Evolutionary conservation across 257 asterid species (phyloP).

Genomic region (Haberlea rhodopensis): DNA sequence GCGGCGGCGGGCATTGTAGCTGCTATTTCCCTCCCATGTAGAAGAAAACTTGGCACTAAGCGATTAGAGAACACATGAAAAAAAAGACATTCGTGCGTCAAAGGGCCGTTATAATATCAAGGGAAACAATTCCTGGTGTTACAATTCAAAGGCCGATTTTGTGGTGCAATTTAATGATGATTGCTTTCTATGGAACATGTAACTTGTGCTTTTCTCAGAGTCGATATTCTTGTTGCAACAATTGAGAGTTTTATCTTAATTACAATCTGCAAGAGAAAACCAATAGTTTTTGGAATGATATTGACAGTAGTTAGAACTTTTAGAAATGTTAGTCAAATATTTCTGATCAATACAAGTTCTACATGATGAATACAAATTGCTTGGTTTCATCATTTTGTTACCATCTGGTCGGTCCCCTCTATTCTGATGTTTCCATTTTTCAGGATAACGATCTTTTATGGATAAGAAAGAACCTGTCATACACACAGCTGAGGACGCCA

Average conservation of each 20-base stretch:
- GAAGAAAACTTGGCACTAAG: background rate
- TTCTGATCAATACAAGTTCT: too few relatives aligned
- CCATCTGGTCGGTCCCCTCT: background rate
- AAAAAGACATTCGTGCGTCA: too few relatives aligned
- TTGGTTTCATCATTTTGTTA: background rate
- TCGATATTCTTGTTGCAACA: too few relatives aligned
- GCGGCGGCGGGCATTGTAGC: background rate
- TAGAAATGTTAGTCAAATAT: too few relatives aligned
- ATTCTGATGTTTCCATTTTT: constrained; percentile 4
- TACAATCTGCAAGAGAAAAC: too few relatives aligned
- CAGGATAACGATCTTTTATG: constrained; percentile 44
- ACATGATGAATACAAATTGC: background rate
- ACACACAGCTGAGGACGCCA: constrained; percentile 41
- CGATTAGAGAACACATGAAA: too few relatives aligned
- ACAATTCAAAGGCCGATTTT: too few relatives aligned
- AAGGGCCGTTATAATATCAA: background rate
- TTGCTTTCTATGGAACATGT: background rate
- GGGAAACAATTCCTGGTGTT: background rate
- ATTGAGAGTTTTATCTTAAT: too few relatives aligned
- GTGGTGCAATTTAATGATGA: background rate
- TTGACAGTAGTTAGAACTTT: background rate
- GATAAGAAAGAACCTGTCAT: constrained; percentile 36
- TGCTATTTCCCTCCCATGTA: background rate
- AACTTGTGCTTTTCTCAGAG: background rate
- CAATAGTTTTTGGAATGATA: too few relatives aligned